These are phyloP conservation scores for Clausena lansium DNA, from an alignment of 345 rosid genomes.

Conservation along the genomic window DNA sequence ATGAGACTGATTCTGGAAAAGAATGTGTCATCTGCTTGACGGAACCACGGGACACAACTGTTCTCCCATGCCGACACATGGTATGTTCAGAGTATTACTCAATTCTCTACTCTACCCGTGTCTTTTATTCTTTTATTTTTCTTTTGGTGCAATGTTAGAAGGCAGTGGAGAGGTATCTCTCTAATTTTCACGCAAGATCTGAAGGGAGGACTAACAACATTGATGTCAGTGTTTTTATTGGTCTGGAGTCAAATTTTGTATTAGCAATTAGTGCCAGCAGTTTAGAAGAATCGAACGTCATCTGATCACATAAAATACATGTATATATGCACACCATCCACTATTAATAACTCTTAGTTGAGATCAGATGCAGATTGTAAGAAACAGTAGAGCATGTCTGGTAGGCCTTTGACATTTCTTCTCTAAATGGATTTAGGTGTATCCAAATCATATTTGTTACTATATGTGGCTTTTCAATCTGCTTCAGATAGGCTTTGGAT, in stretches of 20 bases:
- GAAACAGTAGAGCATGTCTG: neutral
- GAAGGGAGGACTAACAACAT: neutral
- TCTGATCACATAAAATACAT: neutral
- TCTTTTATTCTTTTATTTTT: neutral
- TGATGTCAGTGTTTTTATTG: neutral
- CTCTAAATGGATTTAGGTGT: neutral
- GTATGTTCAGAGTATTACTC: slow-evolving; percentile 21
- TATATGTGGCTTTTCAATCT: neutral
- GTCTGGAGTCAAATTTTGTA: neutral
- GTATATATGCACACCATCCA: neutral
- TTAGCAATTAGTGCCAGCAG: neutral
- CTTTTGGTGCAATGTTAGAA: neutral
- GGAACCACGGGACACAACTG: slow-evolving; percentile 51
- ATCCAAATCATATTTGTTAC: neutral
- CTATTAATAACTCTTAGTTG: neutral
- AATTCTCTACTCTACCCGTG: neutral
- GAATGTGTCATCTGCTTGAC: slow-evolving; percentile 61
- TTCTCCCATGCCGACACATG: slow-evolving; percentile 67
- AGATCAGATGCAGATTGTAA: neutral
- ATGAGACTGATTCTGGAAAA: slow-evolving; percentile 48
- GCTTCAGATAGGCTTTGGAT: neutral
- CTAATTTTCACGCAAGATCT: neutral
- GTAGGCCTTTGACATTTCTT: neutral
- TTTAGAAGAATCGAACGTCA: neutral
- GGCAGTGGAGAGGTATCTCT: too few relatives aligned